phyloP scores from a whole-genome alignment of 2,329 filamentous ascomycete species.

The Fusarium phyllophilum region DNA sequence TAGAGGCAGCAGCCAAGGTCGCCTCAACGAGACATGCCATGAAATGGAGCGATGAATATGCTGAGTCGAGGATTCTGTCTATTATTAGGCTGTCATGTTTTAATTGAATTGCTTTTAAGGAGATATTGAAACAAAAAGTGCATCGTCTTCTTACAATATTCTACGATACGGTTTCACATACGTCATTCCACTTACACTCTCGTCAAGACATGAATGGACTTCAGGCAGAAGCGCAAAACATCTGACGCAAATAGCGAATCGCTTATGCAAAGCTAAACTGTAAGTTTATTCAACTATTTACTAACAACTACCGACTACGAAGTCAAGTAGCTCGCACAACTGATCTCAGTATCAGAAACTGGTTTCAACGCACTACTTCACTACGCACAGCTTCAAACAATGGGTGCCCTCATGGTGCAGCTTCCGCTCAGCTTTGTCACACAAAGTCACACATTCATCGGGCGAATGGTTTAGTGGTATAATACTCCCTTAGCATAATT shows the following conservation, averaged over 20 bases:
- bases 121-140: not conserved
- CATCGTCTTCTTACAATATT: not conserved
- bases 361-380: not conserved
- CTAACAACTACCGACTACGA: accelerated
- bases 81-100: not conserved
- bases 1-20: conserved; percentile 25
- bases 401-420: not conserved
- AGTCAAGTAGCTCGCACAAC: not conserved
- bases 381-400: not conserved
- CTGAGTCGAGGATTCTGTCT: too few relatives aligned
- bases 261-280: not conserved
- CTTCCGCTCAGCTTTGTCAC: accelerated
- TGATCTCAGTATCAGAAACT: not conserved
- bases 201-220: not conserved
- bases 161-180: not conserved
- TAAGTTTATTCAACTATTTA: not conserved
- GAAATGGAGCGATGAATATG: not conserved
- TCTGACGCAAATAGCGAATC: not conserved
- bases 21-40: not conserved
- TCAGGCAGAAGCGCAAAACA: conserved; percentile 10
- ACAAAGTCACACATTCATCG: conserved; percentile 9
- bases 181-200: conserved; percentile 20
- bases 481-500: conserved; percentile 36
- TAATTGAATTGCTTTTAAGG: not conserved
- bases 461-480: conserved; percentile 40